Evolutionary conservation across 2,329 filamentous ascomycete genomes (phyloP), one percentile per base, ranked within the genome.

Genomic region (Aspergillus arachidicola): DNA sequence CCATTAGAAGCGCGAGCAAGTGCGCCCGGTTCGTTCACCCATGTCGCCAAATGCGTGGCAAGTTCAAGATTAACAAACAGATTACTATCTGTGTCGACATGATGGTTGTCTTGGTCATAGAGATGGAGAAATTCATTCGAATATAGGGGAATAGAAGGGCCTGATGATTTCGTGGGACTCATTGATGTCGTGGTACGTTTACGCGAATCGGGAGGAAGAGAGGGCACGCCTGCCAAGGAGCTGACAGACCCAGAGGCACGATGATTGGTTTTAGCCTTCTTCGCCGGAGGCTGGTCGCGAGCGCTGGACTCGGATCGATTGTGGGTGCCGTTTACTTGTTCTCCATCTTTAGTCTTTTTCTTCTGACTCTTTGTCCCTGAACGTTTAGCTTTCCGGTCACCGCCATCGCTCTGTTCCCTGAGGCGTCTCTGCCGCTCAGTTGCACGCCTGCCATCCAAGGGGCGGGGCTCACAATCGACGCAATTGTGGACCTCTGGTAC

Each of bases 231-330:
- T 30, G 87, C 83, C 57, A 89, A 82, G n/a, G 89, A 90, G 69
- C 87, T 89, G 67, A 92, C 81, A 1, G 94, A 96, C 63, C 90
- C 89, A 36, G 89, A 93, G 0, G 91, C 79, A 66, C 91, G 91
- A 80, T 97, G 94, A 55, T 85, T 88, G n/a, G 86, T 89, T 78
- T 96, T 97, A 1, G 89, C 76, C 72, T 93, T 93, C 78, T 97
- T 97, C 45, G 87, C 77, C 2, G 90, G 86, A 50, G 88, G 88
- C 57, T 74, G 75, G 54, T 78, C 76, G n/a, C 76, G 79, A 60
- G 79, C 75, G 34, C 78, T 77, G 36, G 85, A 84, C 58, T 91
- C 89, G 62, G 84, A 82, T 64, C 86, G 85, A 61, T 85, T 82
- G 48, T 83, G 81, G 57, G 87, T 88, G 57, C 91, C 91, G 56